Evolutionary conservation across 2,329 filamentous ascomycete genomes (phyloP).

Genomic region (Alternaria triticina): DNA sequence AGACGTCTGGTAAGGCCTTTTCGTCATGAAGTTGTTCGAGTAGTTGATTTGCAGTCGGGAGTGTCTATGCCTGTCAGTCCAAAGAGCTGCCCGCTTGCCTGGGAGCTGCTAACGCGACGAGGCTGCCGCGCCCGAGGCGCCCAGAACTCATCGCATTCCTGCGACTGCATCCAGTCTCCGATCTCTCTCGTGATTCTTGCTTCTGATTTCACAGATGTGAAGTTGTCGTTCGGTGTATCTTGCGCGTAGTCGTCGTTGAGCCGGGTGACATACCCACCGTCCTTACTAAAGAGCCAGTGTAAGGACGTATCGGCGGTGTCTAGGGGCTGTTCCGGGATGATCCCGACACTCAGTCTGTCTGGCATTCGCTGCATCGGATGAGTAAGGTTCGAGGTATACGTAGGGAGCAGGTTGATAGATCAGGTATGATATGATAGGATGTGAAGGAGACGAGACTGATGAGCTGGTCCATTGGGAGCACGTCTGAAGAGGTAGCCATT

Average conservation of each 20-base stretch:
- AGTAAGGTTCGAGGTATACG: background rate
- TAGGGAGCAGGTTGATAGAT: background rate
- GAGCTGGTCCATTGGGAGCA: background rate
- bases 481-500: background rate
- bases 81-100: background rate
- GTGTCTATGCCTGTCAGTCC: conserved; percentile 10
- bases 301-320: conserved; percentile 3
- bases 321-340: conserved; percentile 10
- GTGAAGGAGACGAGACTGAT: background rate
- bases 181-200: conserved; percentile 23
- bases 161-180: conserved; percentile 23
- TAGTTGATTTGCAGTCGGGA: conserved; percentile 7
- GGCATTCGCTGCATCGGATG: background rate
- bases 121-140: conserved; percentile 3
- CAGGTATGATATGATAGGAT: background rate
- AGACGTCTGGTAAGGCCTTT: background rate
- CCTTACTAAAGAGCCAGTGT: conserved; percentile 10
- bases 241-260: background rate
- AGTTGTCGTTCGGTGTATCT: background rate
- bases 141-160: conserved; percentile 23
- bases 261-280: conserved; percentile 3
- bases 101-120: conserved; percentile 5
- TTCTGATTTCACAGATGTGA: conserved; percentile 10
- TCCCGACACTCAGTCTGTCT: conserved; percentile 14
- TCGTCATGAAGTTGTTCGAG: conserved; percentile 3